Conservation (phyloP, 805 yeast species). For the Saccharomyces eubayanus region DNA sequence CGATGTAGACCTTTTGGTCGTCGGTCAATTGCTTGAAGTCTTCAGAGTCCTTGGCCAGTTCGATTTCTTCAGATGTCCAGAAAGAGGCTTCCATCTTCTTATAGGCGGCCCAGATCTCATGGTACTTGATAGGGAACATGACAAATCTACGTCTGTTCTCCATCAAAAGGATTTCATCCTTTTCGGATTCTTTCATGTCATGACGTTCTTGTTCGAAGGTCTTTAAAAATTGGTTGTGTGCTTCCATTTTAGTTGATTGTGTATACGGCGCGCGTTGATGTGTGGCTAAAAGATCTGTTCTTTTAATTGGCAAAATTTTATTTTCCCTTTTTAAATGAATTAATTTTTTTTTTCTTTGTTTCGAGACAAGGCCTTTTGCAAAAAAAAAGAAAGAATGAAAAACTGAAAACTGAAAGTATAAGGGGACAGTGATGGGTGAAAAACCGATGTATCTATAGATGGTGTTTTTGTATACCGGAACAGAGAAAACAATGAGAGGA, state of each 20-base stretch:
- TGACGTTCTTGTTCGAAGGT: slow-evolving; percentile 60
- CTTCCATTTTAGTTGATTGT: slow-evolving; percentile 3
- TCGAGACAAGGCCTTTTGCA: background rate
- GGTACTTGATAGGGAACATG: slow-evolving; percentile 90
- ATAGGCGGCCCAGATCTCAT: slow-evolving; percentile 97
- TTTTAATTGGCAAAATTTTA: background rate
- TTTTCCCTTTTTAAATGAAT: background rate
- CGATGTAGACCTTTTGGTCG: slow-evolving; percentile 83
- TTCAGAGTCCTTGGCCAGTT: slow-evolving; percentile 74
- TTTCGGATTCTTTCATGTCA: slow-evolving; percentile 59
- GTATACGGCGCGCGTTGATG: background rate
- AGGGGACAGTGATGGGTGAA: background rate
- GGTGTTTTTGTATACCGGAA: background rate
- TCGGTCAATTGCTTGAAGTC: slow-evolving; percentile 86
- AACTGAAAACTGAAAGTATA: background rate
- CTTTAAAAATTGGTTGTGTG: slow-evolving; percentile 48
- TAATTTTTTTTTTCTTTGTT: background rate
- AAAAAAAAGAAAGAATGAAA: background rate
- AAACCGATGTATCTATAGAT: background rate
- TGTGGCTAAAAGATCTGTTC: background rate
- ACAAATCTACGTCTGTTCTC: slow-evolving; percentile 90
- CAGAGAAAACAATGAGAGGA: background rate
- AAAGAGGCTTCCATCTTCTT: slow-evolving; percentile 97
- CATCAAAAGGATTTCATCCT: slow-evolving; percentile 75
- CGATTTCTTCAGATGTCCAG: slow-evolving; percentile 99